Conservation (phyloP, 2,329 filamentous ascomycete species). For the Fusarium protoensiforme region DNA sequence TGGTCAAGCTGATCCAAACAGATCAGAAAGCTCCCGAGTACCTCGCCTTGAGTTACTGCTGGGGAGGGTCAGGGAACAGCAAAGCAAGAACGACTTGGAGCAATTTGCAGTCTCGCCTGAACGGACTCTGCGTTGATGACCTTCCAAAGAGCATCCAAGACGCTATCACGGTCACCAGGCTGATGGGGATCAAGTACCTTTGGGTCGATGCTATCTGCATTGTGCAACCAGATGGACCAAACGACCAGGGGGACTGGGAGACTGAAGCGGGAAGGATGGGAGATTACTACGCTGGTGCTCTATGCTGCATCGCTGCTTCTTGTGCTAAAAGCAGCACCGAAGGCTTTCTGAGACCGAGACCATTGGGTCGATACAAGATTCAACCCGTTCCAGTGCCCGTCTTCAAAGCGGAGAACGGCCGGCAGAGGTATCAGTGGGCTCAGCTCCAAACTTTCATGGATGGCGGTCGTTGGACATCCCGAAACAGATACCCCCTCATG, state of each 20-base stretch:
- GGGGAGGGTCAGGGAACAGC: background rate
- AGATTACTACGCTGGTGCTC: background rate
- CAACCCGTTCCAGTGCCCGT: background rate
- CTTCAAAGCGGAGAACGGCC: background rate
- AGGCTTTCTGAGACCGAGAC: background rate
- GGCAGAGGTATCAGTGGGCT: background rate
- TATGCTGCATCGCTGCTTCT: constrained; percentile 1
- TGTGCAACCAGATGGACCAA: background rate
- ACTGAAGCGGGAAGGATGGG: constrained; percentile 4
- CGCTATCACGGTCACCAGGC: background rate
- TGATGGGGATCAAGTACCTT: background rate
- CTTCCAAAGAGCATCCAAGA: background rate
- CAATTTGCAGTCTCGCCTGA: background rate
- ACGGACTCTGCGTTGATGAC: background rate
- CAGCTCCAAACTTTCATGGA: background rate
- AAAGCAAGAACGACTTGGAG: background rate
- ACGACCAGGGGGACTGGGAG: background rate
- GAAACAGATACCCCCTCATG: background rate
- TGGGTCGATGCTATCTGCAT: constrained; percentile 8
- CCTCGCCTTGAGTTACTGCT: background rate
- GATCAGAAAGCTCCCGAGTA: background rate
- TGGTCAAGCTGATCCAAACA: background rate
- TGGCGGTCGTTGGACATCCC: background rate
- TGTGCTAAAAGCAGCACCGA: background rate
- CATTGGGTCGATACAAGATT: background rate